Percentiles rank a stretch among this genome's conserved stretches.
phyloP scores from a whole-genome alignment of 1,284 basidiomycete species.

The Cutaneotrichosporon dermatis region DNA sequence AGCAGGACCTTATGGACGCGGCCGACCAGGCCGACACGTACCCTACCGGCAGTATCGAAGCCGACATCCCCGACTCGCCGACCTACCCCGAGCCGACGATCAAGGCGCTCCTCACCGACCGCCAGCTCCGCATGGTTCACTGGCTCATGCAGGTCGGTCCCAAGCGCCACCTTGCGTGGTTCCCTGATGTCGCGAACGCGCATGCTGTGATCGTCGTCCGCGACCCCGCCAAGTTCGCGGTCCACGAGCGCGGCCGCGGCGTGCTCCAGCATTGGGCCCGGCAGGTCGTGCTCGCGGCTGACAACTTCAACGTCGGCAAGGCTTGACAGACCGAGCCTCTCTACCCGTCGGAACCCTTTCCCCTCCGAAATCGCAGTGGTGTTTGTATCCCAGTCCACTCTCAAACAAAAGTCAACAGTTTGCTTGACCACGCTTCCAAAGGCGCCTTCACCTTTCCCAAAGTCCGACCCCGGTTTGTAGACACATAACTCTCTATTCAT shows the following conservation, averaged over 20 bases:
- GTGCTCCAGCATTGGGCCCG: conserved; percentile 37
- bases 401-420: too few species aligned
- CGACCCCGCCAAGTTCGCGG: conserved; percentile 33
- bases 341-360: too few species aligned
- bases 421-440: too few species aligned
- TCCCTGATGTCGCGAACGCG: conserved; percentile 39
- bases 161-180: conserved; percentile 37
- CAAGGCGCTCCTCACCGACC: conserved; percentile 30
- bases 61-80: background rate
- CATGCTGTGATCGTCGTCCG: conserved; percentile 43
- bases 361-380: too few species aligned
- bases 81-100: conserved; percentile 4
- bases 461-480: too few species aligned
- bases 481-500: too few species aligned
- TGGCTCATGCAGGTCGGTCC: conserved; percentile 37
- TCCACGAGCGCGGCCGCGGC: conserved; percentile 38
- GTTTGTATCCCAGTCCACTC: too few species aligned
- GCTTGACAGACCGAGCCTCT: too few species aligned
- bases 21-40: conserved; percentile 13
- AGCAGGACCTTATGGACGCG: conserved; percentile 33
- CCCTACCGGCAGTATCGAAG: background rate
- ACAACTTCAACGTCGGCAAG: background rate
- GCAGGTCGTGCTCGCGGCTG: conserved; percentile 8
- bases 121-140: conserved; percentile 36
- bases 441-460: too few species aligned